Conservation (phyloP, 257 asterid species). For the Ophiorrhiza pumila region DNA sequence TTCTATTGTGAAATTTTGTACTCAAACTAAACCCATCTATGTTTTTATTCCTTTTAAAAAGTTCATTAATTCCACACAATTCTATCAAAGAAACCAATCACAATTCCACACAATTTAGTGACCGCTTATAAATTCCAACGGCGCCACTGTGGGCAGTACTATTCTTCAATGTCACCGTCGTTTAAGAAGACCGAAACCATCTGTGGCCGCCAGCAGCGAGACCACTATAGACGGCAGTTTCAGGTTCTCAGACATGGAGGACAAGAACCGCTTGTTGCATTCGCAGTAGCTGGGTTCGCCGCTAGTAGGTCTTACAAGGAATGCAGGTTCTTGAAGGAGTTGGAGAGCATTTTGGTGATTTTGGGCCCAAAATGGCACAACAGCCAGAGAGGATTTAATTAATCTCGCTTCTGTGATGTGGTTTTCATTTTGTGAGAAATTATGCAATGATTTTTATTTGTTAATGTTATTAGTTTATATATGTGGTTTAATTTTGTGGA, state of each 20-base stretch:
- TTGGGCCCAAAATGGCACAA: constrained; percentile 18
- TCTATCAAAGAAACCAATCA: too few relatives aligned
- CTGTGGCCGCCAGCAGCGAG: constrained; percentile 43
- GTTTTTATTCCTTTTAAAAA: too few relatives aligned
- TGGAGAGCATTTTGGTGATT: constrained; percentile 22
- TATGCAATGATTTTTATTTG: not conserved
- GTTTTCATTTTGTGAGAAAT: not conserved
- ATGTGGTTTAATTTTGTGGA: not conserved
- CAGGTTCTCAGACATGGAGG: constrained; percentile 43
- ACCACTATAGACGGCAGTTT: constrained; percentile 47
- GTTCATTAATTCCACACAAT: too few relatives aligned
- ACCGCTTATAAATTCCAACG: too few relatives aligned
- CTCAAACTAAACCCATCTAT: too few relatives aligned
- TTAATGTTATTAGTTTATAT: not conserved
- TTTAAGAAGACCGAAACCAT: constrained; percentile 28
- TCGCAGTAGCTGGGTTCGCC: constrained; percentile 14
- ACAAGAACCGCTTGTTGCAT: constrained; percentile 31
- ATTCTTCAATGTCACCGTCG: constrained; percentile 32
- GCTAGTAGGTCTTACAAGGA: constrained; percentile 29
- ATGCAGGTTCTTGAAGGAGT: constrained; percentile 31
- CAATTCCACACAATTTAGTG: too few relatives aligned
- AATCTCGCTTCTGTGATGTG: not conserved
- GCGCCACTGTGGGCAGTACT: constrained; percentile 8
- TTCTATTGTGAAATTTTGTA: too few relatives aligned
- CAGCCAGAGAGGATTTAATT: constrained; percentile 19